Conservation (phyloP, 352 stramenopile genomes). For the Halophytophthora polymorphica region DNA sequence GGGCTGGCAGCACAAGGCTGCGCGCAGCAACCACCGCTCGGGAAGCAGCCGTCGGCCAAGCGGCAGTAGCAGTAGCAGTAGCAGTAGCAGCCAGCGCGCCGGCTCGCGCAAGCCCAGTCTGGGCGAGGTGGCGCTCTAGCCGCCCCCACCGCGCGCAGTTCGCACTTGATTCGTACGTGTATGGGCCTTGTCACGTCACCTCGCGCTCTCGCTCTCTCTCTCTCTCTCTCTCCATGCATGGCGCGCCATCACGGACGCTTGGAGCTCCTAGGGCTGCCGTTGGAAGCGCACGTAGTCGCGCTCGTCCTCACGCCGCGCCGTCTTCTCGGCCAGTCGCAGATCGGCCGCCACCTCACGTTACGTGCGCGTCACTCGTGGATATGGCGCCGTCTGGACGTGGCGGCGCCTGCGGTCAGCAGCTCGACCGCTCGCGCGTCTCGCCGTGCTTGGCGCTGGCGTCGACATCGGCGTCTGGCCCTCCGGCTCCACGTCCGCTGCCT, state of each 20-base stretch:
- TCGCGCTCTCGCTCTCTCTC: slow-evolving; percentile 7
- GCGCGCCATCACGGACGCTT: too few species aligned
- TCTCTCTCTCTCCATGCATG: too few species aligned
- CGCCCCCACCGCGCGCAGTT: background rate
- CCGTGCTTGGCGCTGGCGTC: too few species aligned
- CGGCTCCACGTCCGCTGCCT: too few species aligned
- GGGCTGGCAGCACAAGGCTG: slow-evolving; percentile 19
- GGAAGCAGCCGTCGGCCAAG: slow-evolving; percentile 16
- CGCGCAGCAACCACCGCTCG: slow-evolving; percentile 15
- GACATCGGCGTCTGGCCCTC: too few species aligned
- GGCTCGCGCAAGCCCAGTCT: slow-evolving; percentile 19
- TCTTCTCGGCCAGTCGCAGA: slow-evolving; percentile 23
- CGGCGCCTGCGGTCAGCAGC: too few species aligned
- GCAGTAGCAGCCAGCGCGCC: slow-evolving; percentile 21
- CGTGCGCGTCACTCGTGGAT: slow-evolving; percentile 12
- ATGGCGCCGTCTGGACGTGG: slow-evolving; percentile 14
- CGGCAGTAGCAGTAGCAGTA: slow-evolving; percentile 27
- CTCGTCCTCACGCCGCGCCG: slow-evolving; percentile 25
- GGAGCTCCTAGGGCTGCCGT: slow-evolving; percentile 26
- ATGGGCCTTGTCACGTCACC: slow-evolving; percentile 10
- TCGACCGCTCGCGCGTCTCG: too few species aligned
- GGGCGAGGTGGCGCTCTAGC: slow-evolving; percentile 25
- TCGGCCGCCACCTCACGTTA: slow-evolving; percentile 29
- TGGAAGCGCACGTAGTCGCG: slow-evolving; percentile 31
- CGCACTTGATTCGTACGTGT: slow-evolving; percentile 3